phyloP scores from a whole-genome alignment of 2,329 filamentous ascomycete genomes.

The Hypomyces rosellus region DNA sequence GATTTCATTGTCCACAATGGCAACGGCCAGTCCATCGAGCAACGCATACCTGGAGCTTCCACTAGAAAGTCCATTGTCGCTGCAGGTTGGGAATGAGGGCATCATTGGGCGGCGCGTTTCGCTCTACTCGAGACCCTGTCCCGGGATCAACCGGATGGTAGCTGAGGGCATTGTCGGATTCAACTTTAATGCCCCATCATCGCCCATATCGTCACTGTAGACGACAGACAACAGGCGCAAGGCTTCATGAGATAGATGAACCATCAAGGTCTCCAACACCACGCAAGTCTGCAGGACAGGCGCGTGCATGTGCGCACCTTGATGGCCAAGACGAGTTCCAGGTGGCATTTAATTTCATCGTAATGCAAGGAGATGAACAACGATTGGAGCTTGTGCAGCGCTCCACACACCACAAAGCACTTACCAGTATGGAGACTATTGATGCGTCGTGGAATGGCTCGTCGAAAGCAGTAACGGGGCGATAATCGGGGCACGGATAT shows the following conservation, averaged over 20 bases:
- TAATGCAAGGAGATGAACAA: background rate
- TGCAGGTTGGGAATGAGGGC: conserved; percentile 39
- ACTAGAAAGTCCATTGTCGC: conserved; percentile 33
- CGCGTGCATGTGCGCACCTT: conserved; percentile 3
- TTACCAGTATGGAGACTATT: too few relatives aligned
- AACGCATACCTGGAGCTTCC: conserved; percentile 26
- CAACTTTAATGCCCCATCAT: conserved; percentile 28
- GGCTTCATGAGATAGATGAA: background rate
- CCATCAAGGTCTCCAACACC: conserved; percentile 6
- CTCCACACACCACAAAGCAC: too few relatives aligned
- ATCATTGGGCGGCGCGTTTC: conserved; percentile 45
- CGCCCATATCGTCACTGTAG: background rate
- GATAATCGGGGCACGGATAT: too few relatives aligned
- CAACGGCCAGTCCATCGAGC: conserved; percentile 6
- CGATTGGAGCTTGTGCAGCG: background rate
- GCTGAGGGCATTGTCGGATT: conserved; percentile 47
- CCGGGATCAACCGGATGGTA: conserved; percentile 26
- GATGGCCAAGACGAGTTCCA: background rate
- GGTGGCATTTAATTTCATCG: too few relatives aligned
- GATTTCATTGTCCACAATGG: conserved; percentile 25
- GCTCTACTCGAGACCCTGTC: conserved; percentile 22
- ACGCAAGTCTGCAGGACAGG: background rate
- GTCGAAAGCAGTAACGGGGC: too few relatives aligned
- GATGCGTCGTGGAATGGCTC: too few relatives aligned
- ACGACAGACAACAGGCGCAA: background rate